phyloP scores from a whole-genome alignment of 306 rosid species.

The Cucumis cinereus region DNA sequence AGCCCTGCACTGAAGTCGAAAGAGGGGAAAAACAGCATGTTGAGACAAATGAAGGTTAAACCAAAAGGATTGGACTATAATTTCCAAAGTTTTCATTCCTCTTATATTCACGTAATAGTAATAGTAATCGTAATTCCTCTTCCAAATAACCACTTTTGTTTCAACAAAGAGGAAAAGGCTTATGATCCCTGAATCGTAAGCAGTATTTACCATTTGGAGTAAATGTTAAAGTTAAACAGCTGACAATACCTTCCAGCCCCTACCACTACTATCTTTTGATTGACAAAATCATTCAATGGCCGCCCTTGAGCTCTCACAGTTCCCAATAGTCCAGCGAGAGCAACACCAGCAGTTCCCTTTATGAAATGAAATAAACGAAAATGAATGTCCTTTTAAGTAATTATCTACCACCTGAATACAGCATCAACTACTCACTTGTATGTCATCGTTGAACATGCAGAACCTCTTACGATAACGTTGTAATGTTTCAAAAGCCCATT shows the following conservation, averaged over 20 bases:
- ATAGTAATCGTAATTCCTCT: background rate
- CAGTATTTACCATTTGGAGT: constrained; percentile 9
- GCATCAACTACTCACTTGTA: constrained; percentile 57
- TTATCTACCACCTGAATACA: constrained; percentile 6
- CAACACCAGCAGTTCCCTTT: constrained; percentile 99
- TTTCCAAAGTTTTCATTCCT: background rate
- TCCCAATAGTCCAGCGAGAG: constrained; percentile 96
- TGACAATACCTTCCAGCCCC: constrained; percentile 93
- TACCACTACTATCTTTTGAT: constrained; percentile 91
- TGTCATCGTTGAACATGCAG: constrained; percentile 98
- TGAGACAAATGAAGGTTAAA: background rate
- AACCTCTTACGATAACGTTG: constrained; percentile 82
- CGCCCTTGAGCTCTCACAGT: constrained; percentile 91
- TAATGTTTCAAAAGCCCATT: constrained; percentile 98
- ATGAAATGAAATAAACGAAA: constrained; percentile 20
- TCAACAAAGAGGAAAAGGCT: constrained; percentile 9
- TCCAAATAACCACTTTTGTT: background rate
- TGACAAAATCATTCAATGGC: constrained; percentile 64
- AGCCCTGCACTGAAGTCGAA: constrained; percentile 79
- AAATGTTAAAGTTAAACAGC: background rate
- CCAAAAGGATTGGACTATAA: background rate
- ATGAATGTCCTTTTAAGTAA: background rate
- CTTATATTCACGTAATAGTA: background rate
- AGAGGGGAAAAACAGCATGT: background rate
- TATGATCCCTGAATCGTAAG: constrained; percentile 9